phyloP scores from a whole-genome alignment of 805 yeast species.

The Cyberlindnera lachancei region DNA sequence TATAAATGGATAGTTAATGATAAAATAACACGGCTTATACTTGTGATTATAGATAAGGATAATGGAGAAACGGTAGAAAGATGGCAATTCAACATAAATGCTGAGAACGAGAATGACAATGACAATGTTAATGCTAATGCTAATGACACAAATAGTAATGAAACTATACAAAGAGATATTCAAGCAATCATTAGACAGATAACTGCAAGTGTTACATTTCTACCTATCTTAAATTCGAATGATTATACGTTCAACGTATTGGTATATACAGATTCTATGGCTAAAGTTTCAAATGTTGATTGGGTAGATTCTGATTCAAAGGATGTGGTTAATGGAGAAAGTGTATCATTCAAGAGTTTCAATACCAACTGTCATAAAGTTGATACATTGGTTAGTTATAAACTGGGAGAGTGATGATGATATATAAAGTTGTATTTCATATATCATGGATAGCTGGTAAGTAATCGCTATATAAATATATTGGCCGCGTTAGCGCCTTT shows the following conservation, averaged over 20 bases:
- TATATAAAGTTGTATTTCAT: too few species aligned
- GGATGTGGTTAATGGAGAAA: constrained; percentile 51
- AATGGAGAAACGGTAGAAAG: constrained; percentile 66
- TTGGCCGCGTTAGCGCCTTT: too few species aligned
- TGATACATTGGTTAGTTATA: constrained; percentile 57
- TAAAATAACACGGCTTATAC: constrained; percentile 56
- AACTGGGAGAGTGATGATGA: constrained; percentile 11
- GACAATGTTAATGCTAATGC: not conserved
- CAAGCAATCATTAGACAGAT: constrained; percentile 83
- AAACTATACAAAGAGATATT: constrained; percentile 41
- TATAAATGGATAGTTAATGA: constrained; percentile 69
- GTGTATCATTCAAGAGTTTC: constrained; percentile 63
- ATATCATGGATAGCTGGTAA: too few species aligned
- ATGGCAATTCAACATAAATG: constrained; percentile 70
- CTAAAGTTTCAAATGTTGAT: constrained; percentile 65
- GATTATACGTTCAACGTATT: constrained; percentile 75
- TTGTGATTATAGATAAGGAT: constrained; percentile 66
- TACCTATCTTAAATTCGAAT: constrained; percentile 63
- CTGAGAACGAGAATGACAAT: not conserved
- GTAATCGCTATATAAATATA: too few species aligned
- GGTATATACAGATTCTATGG: constrained; percentile 68
- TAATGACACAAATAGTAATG: not conserved
- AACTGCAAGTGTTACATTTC: constrained; percentile 78
- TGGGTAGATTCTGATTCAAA: constrained; percentile 78
- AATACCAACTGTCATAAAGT: constrained; percentile 62